phyloP scores from a whole-genome alignment of 176 grass and related monocot species.

The Oryza officinalis region DNA sequence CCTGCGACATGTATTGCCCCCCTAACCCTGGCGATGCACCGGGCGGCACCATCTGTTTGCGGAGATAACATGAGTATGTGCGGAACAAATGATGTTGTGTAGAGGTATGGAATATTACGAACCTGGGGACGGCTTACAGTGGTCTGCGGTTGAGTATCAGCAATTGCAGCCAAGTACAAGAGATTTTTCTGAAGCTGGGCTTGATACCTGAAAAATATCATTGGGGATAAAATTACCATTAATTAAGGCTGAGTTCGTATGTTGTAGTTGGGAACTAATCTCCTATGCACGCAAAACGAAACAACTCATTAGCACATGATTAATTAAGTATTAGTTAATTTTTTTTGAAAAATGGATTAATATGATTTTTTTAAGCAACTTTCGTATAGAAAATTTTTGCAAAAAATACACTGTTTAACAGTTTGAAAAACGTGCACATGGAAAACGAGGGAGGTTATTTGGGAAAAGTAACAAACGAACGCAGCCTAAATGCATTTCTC shows the following conservation, averaged over 20 bases:
- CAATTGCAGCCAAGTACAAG: slow-evolving; percentile 86
- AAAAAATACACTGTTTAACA: too few species aligned
- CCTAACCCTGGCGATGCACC: slow-evolving; percentile 47
- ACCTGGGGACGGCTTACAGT: slow-evolving; percentile 80
- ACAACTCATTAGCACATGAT: too few species aligned
- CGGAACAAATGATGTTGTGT: background rate
- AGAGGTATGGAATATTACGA: slow-evolving; percentile 21
- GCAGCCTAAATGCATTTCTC: background rate
- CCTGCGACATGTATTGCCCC: slow-evolving; percentile 68
- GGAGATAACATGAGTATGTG: slow-evolving; percentile 23
- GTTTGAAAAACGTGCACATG: too few species aligned
- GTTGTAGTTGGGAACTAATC: too few species aligned
- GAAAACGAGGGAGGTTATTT: too few species aligned
- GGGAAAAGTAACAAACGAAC: too few species aligned
- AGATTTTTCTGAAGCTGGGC: slow-evolving; percentile 98
- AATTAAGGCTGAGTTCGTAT: too few species aligned
- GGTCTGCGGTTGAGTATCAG: slow-evolving; percentile 81
- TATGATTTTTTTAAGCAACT: too few species aligned
- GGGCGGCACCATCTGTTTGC: slow-evolving; percentile 63
- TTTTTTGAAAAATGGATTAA: too few species aligned
- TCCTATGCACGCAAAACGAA: too few species aligned
- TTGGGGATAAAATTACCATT: background rate
- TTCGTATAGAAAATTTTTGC: too few species aligned
- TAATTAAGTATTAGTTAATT: too few species aligned
- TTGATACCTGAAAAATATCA: slow-evolving; percentile 76